Percentiles rank a stretch among this genome's conserved stretches.
phyloP scores from a whole-genome alignment of 352 stramenopile genomes.

The Phytophthora sp. region DNA sequence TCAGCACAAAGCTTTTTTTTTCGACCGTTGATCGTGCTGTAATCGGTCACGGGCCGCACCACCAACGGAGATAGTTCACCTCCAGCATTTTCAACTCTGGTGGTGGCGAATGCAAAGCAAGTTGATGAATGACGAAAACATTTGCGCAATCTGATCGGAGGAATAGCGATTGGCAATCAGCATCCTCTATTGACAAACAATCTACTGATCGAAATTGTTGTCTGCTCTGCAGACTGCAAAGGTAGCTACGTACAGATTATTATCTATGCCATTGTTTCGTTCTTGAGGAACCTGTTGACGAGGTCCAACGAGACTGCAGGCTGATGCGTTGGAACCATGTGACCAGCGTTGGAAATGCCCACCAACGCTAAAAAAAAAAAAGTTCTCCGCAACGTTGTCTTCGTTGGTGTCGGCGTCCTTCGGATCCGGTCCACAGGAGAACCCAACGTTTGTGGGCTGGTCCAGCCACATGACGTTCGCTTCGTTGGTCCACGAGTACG shows the following conservation, averaged over 20 bases:
- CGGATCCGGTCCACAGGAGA: constrained; percentile 41
- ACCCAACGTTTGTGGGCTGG: constrained; percentile 51
- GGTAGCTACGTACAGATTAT: neutral
- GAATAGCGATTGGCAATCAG: constrained; percentile 27
- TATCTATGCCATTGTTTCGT: constrained; percentile 24
- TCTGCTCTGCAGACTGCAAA: no score
- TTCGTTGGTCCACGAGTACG: constrained; percentile 53
- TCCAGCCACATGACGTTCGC: constrained; percentile 67
- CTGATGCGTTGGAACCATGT: constrained; percentile 66
- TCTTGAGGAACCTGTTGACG: constrained; percentile 64
- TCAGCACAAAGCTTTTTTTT: constrained; percentile 19
- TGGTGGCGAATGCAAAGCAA: neutral
- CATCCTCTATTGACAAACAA: neutral
- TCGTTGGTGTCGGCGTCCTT: constrained; percentile 47
- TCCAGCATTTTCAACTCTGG: constrained; percentile 8
- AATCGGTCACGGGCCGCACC: neutral
- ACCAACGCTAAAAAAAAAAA: constrained; percentile 69
- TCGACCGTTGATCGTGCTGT: neutral
- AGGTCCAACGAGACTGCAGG: constrained; percentile 51
- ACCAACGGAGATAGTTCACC: constrained; percentile 32
- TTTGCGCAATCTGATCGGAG: constrained; percentile 9
- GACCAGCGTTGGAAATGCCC: constrained; percentile 56
- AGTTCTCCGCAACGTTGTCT: constrained; percentile 49
- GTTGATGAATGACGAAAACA: constrained; percentile 5
- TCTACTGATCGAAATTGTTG: no score